Evolutionary conservation across 2,329 filamentous ascomycete genomes (phyloP), one percentile per base, ranked within the genome.

Genomic region (Aspergillus novofumigatus): DNA sequence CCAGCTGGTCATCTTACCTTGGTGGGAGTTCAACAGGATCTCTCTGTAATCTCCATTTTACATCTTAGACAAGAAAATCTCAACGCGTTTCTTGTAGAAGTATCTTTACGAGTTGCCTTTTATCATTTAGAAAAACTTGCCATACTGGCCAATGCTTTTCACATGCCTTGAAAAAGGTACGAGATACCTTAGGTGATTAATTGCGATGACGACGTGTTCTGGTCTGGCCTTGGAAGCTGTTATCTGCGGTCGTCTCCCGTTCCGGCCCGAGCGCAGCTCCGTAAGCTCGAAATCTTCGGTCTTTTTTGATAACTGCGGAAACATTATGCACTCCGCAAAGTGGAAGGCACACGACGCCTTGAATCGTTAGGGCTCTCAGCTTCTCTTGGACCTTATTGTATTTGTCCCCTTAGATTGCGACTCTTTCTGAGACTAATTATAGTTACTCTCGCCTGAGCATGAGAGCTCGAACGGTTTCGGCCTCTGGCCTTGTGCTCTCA

Each of bases 381-480:
- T 4, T 26, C 11, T 25, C 23, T 47, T 47, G 44, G 17, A 17
- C 14, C 17, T 23, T 47, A 47, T 23, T 11, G 17, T 23, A 8
- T 23, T 14, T 23, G 4, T 21, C 3, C 20, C 10, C 1, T 44
- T 6, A 20, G 41, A 44, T 20, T 23, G 41, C n/a, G n/a, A 44
- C n/a, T 44, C 8, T 2, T 44, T 44, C n/a, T 38, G 14, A 38
- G 17, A 7, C 6, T 9, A 44, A 44, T 11, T 3, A 47, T 23
- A 23, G 21, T 14, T 26, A 42, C 58, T 51, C 53, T 59, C 51
- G 51, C 55, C 59, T 59, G 67, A 74, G 64, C 60, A 75, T 75
- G 73, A 68, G 69, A 69, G 68, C 72, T 70, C 73, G 73, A 62
- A 67, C 69, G 51, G 60, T 70, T 23, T 66, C 69, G 61, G 71